phyloP scores from a whole-genome alignment of 1,284 basidiomycete species.

The Rhodotorula sp. region DNA sequence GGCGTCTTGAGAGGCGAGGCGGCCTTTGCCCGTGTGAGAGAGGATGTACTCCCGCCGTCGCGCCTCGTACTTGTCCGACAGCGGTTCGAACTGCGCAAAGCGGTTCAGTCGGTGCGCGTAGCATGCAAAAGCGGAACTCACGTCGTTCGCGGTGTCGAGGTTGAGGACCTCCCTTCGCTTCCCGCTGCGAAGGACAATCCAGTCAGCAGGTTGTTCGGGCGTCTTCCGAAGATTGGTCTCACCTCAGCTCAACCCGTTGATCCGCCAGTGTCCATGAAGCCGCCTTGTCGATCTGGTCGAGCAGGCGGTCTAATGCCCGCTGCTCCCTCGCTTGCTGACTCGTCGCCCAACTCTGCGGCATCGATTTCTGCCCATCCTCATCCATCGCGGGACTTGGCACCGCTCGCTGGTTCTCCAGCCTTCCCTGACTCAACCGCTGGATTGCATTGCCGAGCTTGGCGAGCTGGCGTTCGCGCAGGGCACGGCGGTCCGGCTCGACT shows the following conservation, averaged over 20 bases:
- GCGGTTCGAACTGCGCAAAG: constrained; percentile 2
- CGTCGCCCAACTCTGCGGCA: constrained; percentile 5
- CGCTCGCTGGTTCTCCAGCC: constrained; percentile 48
- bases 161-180: constrained; percentile 16
- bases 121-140: not conserved
- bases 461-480: constrained; percentile 41
- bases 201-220: not conserved
- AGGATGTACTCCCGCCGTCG: constrained; percentile 38
- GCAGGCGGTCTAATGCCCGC: constrained; percentile 59
- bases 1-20: constrained; percentile 42
- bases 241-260: constrained; percentile 58
- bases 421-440: constrained; percentile 43
- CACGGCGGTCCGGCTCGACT: constrained; percentile 56
- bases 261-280: constrained; percentile 63
- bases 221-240: not conserved
- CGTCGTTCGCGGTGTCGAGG: not conserved
- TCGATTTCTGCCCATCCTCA: constrained; percentile 47
- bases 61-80: constrained; percentile 33
- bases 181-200: not conserved
- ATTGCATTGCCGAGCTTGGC: constrained; percentile 43
- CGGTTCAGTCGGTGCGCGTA: not conserved
- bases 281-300: constrained; percentile 69
- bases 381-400: constrained; percentile 26
- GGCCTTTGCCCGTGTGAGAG: constrained; percentile 39
- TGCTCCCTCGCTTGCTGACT: constrained; percentile 16